A percentile compares a stretch with the other conserved stretches of the same genome.
phyloP scores from a whole-genome alignment of 352 stramenopile genomes.

The Phytopythium helicoides region DNA sequence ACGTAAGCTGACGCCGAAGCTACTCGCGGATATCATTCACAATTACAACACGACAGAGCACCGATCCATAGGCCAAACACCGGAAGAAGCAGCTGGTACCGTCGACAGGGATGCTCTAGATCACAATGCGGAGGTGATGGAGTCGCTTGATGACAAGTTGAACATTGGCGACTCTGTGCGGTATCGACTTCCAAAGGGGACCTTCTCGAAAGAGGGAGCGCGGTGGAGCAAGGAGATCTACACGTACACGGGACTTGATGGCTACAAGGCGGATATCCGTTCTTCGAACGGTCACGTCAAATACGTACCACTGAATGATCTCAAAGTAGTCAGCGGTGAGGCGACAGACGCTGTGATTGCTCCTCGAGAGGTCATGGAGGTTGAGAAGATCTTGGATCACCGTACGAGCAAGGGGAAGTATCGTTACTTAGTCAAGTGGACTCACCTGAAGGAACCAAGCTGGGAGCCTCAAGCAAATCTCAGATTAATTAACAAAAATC shows the following conservation, averaged over 20 bases:
- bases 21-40: conserved; percentile 23
- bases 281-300: conserved; percentile 28
- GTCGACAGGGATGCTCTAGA: conserved; percentile 12
- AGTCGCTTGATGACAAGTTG: conserved; percentile 13
- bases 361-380: conserved; percentile 15
- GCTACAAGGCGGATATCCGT: conserved; percentile 15
- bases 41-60: conserved; percentile 41
- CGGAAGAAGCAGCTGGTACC: conserved; percentile 23
- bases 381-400: conserved; percentile 15
- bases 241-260: conserved; percentile 18
- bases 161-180: conserved; percentile 5
- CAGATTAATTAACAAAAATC: conserved; percentile 13
- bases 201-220: conserved; percentile 23
- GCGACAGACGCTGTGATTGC: conserved; percentile 14
- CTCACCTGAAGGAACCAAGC: conserved; percentile 9
- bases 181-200: conserved; percentile 15
- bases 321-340: conserved; percentile 16
- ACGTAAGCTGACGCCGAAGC: conserved; percentile 13
- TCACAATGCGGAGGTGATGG: conserved; percentile 17
- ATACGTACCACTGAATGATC: conserved; percentile 19
- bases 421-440: conserved; percentile 28
- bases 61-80: conserved; percentile 17
- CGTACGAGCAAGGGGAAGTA: conserved; percentile 14
- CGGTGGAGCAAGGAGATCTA: conserved; percentile 19
- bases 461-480: conserved; percentile 21